phyloP scores from a whole-genome alignment of 768 basidiomycete species.

The Pleurotus sapidus region DNA sequence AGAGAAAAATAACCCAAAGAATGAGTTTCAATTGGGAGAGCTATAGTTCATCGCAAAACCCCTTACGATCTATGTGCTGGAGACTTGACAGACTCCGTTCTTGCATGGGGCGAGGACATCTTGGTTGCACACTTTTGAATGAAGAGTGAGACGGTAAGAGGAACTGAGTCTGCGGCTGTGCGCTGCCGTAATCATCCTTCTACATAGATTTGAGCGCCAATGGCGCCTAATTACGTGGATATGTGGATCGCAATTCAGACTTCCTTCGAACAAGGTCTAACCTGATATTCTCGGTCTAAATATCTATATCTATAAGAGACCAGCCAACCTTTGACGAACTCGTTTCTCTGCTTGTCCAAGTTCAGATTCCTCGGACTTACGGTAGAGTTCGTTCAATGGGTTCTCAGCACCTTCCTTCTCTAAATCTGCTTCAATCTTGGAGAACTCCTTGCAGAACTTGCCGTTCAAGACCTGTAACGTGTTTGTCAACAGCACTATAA shows the following conservation, averaged over 20 bases:
- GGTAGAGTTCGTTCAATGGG: slow-evolving; percentile 54
- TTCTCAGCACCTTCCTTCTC: slow-evolving; percentile 54
- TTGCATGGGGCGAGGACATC: slow-evolving; percentile 30
- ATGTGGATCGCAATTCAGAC: neutral
- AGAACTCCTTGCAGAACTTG: slow-evolving; percentile 54
- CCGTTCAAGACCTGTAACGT: slow-evolving; percentile 49
- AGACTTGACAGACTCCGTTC: slow-evolving; percentile 65
- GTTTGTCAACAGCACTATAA: neutral
- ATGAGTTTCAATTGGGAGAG: too few relatives aligned
- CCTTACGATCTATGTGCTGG: slow-evolving; percentile 63
- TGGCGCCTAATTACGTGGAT: neutral
- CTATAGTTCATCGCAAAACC: neutral
- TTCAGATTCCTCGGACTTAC: slow-evolving; percentile 45
- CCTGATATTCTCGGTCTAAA: neutral
- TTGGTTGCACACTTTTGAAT: neutral
- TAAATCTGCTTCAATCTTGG: slow-evolving; percentile 50
- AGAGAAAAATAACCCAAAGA: slow-evolving; percentile 4
- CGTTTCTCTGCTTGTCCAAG: slow-evolving; percentile 59
- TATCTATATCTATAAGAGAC: slow-evolving; percentile 25
- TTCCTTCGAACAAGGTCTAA: neutral
- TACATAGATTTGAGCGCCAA: neutral
- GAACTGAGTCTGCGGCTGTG: too few relatives aligned
- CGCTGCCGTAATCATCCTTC: too few relatives aligned
- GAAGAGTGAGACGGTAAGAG: neutral
- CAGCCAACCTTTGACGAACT: slow-evolving; percentile 47